Percentiles rank a stretch among this genome's conserved stretches.
phyloP scores from a whole-genome alignment of 495 filamentous ascomycete species.

The Aspergillus campestris region DNA sequence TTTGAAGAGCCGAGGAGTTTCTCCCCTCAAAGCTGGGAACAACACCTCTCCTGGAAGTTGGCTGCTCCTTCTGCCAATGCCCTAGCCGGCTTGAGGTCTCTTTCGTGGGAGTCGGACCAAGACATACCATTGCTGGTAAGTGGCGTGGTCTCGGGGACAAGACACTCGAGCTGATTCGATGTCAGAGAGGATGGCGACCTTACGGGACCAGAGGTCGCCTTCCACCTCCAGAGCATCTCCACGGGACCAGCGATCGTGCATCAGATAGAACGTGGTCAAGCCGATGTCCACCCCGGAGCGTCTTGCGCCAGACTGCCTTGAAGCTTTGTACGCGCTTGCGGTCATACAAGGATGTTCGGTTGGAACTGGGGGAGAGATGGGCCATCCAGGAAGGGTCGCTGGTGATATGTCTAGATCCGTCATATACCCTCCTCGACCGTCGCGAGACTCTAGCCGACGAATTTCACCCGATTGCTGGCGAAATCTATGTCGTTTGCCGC shows the following conservation, averaged over 20 bases:
- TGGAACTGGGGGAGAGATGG: slow-evolving; percentile 14
- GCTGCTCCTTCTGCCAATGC: not conserved
- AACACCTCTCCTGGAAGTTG: not conserved
- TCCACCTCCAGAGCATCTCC: too few species aligned
- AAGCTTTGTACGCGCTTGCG: slow-evolving; percentile 14
- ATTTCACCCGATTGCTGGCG: slow-evolving; percentile 18
- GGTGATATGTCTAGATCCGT: slow-evolving; percentile 19
- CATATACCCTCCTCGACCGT: slow-evolving; percentile 12
- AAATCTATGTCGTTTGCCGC: slow-evolving; percentile 20
- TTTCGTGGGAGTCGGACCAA: slow-evolving; percentile 4
- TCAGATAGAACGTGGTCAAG: not conserved
- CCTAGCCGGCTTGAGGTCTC: not conserved
- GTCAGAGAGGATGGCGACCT: not conserved
- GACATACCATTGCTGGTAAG: slow-evolving; percentile 10
- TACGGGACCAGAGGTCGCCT: not conserved
- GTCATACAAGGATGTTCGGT: slow-evolving; percentile 20
- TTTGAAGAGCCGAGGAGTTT: too few species aligned
- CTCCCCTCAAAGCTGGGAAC: not conserved
- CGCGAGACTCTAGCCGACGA: slow-evolving; percentile 14
- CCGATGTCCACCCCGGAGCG: not conserved
- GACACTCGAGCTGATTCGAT: not conserved
- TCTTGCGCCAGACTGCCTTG: slow-evolving; percentile 8
- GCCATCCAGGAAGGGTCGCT: slow-evolving; percentile 26
- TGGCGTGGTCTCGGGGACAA: not conserved
- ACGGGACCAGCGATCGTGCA: too few species aligned